Evolutionary conservation across 805 yeast species (phyloP), one percentile per base, ranked within the genome.

Genomic region (Yarrowia porcina): DNA sequence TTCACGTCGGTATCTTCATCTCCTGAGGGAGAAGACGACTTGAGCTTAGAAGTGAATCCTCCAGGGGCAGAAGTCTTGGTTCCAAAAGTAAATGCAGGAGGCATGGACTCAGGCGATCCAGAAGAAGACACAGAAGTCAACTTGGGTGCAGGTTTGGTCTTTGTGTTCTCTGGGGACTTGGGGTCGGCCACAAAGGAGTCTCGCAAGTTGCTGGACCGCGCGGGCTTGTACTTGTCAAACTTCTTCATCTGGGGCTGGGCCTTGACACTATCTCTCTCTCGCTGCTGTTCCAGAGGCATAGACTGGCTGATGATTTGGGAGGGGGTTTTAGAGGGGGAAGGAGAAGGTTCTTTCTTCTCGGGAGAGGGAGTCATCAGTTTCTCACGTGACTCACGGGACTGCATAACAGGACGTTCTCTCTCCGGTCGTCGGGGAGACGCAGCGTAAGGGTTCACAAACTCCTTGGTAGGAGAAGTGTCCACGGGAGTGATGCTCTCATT

Each of bases 141-240:
- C 12, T 27, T 44, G 12, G 35, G 52, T 21, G 38, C 38, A 11
- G 23, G 10, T 13, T 10, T n/a, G 18, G 10, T n/a, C 41, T 36
- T 36, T 10, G 8, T 20, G 25, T 23, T 21, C 8, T 49, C 56
- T 15, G 56, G 56, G 15, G 56, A 49, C 39, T 49, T 49, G 56
- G 56, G 56, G 11, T 32, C 56, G 2, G 56, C 30, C 15, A 49
- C 56, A 32, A 49, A 52, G 17, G 42, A 36, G 25, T 52, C 44
- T 27, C 61, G 61, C 20, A 56, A 30, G n/a, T 56, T 56, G 8
- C 32, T 20, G 8, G 61, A 39, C 9, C 28, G 49, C 3, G 15
- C 49, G 4, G 61, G 61, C 49, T 56, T 56, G 39, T 56, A 56
- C 49, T 56, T 56, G 38, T 56, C 61, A 15, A 56, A 56, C 28